Conservation (phyloP, 2,329 filamentous ascomycete species). For the Aureobasidium namibiae region DNA sequence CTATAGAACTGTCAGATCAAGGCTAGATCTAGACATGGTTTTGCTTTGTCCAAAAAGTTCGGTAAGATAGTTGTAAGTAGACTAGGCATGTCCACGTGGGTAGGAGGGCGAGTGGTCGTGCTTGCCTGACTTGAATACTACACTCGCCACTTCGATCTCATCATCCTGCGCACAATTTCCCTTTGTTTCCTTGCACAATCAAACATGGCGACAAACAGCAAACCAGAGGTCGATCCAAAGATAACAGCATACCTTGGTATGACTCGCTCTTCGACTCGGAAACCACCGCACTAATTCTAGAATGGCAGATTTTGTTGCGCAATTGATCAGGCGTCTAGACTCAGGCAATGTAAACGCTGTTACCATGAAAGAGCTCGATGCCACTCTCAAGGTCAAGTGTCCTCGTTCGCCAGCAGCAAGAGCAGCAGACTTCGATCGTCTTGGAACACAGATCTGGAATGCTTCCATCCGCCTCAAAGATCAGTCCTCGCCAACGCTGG, state of each 20-base stretch:
- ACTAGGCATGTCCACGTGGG: background rate
- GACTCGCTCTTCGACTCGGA: background rate
- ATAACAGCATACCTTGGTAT: background rate
- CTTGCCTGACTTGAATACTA: background rate
- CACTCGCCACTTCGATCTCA: background rate
- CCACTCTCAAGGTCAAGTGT: conserved; percentile 15
- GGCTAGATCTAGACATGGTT: too few relatives aligned
- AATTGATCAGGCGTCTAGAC: background rate
- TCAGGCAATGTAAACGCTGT: background rate
- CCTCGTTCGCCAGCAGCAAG: conserved; percentile 21
- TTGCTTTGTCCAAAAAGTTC: too few relatives aligned
- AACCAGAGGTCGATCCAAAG: background rate
- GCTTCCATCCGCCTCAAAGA: conserved; percentile 45
- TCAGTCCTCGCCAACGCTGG: conserved; percentile 1
- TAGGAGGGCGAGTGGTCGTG: background rate
- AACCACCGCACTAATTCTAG: background rate
- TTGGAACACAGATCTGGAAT: conserved; percentile 60
- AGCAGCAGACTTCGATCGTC: conserved; percentile 44
- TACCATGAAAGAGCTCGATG: background rate
- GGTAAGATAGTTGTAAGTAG: background rate
- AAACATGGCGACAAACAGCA: background rate
- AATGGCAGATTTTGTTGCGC: background rate
- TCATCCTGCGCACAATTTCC: background rate
- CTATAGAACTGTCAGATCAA: too few relatives aligned
- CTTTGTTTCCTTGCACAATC: too few relatives aligned